Evolutionary conservation across 768 basidiomycete species (phyloP).

Genomic region (Leccinum boreale): DNA sequence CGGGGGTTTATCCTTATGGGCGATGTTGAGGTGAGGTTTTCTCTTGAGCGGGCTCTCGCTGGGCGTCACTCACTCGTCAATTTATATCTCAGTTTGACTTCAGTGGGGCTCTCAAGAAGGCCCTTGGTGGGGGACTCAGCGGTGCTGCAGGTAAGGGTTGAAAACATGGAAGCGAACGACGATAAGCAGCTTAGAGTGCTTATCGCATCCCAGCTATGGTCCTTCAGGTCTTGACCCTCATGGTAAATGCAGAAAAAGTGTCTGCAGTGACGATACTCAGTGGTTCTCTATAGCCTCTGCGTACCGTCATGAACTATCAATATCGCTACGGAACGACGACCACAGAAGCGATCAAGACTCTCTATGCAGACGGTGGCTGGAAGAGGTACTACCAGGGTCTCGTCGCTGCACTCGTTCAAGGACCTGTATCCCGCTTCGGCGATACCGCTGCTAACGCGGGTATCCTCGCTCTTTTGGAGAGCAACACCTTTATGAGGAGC

Average conservation of each 20-base stretch:
- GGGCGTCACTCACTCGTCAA: slow-evolving; percentile 41
- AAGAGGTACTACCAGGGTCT: slow-evolving; percentile 88
- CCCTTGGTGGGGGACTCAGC: slow-evolving; percentile 86
- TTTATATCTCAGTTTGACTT: slow-evolving; percentile 66
- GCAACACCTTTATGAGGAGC: slow-evolving; percentile 64
- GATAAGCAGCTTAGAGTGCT: slow-evolving; percentile 1
- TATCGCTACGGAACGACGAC: slow-evolving; percentile 84
- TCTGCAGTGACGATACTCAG: background rate
- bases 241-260: slow-evolving; percentile 38
- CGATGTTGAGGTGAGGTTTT: slow-evolving; percentile 55
- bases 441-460: slow-evolving; percentile 95
- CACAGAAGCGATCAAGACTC: slow-evolving; percentile 57
- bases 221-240: slow-evolving; percentile 85
- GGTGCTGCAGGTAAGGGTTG: slow-evolving; percentile 68
- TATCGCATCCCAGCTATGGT: slow-evolving; percentile 69
- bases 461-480: slow-evolving; percentile 79
- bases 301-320: slow-evolving; percentile 98
- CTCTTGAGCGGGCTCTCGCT: slow-evolving; percentile 32
- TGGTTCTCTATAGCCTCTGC: slow-evolving; percentile 57
- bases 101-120: slow-evolving; percentile 68
- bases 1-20: slow-evolving; percentile 70
- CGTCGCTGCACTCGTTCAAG: slow-evolving; percentile 80
- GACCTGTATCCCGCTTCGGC: slow-evolving; percentile 81
- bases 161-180: background rate
- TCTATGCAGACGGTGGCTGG: slow-evolving; percentile 78